These are phyloP conservation scores for Solanum hybrid DNA, from an alignment of 305 asterid species.

Conservation along the genomic window DNA sequence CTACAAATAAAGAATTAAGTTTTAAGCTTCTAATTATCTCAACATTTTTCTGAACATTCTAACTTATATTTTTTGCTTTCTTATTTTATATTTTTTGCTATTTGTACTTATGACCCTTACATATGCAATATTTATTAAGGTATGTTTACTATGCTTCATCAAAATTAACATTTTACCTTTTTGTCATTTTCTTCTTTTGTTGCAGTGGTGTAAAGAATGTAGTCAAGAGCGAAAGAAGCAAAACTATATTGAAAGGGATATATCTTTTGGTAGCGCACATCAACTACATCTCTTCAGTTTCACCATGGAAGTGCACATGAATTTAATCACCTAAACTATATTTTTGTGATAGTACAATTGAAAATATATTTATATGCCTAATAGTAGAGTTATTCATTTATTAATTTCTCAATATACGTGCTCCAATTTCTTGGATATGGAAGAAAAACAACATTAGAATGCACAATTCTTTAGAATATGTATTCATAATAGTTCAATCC, in stretches of 20 bases:
- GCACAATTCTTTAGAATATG: neutral
- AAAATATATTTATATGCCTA: neutral
- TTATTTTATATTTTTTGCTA: neutral
- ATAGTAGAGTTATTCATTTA: neutral
- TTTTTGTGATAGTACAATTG: neutral
- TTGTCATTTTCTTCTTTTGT: neutral
- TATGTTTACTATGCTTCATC: neutral
- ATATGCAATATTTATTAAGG: neutral
- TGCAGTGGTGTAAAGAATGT: neutral
- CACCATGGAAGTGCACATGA: neutral
- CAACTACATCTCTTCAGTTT: neutral
- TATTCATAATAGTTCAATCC: neutral
- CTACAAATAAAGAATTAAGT: neutral
- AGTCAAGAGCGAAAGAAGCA: neutral
- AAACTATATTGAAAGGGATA: neutral
- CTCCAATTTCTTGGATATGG: neutral
- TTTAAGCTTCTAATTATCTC: neutral
- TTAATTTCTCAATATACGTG: neutral
- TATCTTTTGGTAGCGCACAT: neutral
- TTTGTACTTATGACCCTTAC: neutral
- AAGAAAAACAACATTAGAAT: neutral
- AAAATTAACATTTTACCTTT: neutral
- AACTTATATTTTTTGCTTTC: neutral
- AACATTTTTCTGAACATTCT: neutral
- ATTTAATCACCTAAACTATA: neutral